Evolutionary conservation across 2,329 filamentous ascomycete genomes (phyloP), one percentile per base, ranked within the genome.

Genomic region (Neonectria sp.): DNA sequence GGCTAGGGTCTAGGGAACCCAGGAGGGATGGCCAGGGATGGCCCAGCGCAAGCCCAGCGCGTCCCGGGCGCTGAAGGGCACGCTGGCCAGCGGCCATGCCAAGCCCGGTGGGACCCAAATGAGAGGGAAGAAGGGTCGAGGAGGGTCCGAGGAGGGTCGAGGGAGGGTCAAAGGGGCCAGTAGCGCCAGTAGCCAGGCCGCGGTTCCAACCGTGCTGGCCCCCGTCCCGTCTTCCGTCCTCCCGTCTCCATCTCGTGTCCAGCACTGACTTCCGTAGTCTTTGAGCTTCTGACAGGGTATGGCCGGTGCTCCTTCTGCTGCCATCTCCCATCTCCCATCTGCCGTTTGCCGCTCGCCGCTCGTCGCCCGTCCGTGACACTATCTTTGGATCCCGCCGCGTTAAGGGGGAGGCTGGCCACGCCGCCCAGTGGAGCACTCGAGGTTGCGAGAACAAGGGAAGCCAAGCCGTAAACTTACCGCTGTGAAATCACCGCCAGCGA

Each of bases 131-230:
- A 65, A 69, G 12, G 29, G 33, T 40, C 15, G 15, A 55, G 65
- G 55, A 69, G 64, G 73, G 56, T 63, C 40, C 40, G 45, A 53
- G 49, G 53, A 64, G 45, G 65, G 55, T 55, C 68, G 48, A 52
- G 49, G 52, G 53, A 64, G 49, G 65, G 57, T 57, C 70, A 27
- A 52, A 45, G 21, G 55, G 37, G 43, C 67, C 29, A 53, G 29
- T 21, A 33, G 29, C 29, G 25, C 48, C 55, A 67, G 67, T 62
- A 61, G 48, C 62, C 61, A 62, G 63, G 58, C 69, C 65, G 73
- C 73, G 73, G 72, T 73, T 65, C 73, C 68, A 75, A 73, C 73
- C 72, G 73, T 73, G 67, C 71, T 73, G 62, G 63, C 64, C 72
- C 72, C 68, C 68, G 66, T 76, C 74, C 74, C 74, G 74, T 69